Evolutionary conservation across 2,329 filamentous ascomycete genomes (phyloP), one percentile per base, ranked within the genome.

Genomic region (Talaromyces albobiverticillius): DNA sequence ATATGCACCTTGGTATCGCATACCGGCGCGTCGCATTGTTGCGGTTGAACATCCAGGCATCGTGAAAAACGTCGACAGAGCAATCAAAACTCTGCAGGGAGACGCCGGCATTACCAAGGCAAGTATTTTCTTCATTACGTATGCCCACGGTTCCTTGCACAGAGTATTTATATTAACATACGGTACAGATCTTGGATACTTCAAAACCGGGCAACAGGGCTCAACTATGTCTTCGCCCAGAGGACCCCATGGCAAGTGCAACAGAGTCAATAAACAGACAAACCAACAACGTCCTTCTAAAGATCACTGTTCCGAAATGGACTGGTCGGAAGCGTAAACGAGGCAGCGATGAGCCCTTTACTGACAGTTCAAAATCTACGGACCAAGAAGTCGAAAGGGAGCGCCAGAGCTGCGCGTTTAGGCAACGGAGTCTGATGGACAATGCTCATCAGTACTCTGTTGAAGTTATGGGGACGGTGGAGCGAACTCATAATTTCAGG

Each of bases 311-410:
- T 1, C 93, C 94, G 0, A 94, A 86, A 69, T 80, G 90, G 53
- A 96, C 91, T 2, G 92, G 92, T 3, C 83, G 90, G 57, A 95
- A 89, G 71, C 83, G 92, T 55, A 96, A 92, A 74, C 80, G 86
- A 61, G 91, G 90, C n/a, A 84, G 84, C 4, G 69, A 85, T 53
- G 86, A 79, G 4, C 84, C 87, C 0, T 93, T 84, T 65, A 72
- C 78, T 38, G 78, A 78, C 3, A 72, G 76, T 48, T 22, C 42
- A 11, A 32, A 71, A 4, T 64, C 74, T 11, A 59, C 72, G 14
- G 45, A 66, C 2, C 63, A 57, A 41, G 31, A 53, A 29, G 51
- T 51, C 43, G 46, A 54, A 34, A 49, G 60, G 8, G 53, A 59
- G 34, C 49, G 54, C 25, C 47, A 51, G 18, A 51, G 48, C 20